Evolutionary conservation across 2,329 filamentous ascomycete genomes (phyloP).

Genomic region (Talaromyces sp.): DNA sequence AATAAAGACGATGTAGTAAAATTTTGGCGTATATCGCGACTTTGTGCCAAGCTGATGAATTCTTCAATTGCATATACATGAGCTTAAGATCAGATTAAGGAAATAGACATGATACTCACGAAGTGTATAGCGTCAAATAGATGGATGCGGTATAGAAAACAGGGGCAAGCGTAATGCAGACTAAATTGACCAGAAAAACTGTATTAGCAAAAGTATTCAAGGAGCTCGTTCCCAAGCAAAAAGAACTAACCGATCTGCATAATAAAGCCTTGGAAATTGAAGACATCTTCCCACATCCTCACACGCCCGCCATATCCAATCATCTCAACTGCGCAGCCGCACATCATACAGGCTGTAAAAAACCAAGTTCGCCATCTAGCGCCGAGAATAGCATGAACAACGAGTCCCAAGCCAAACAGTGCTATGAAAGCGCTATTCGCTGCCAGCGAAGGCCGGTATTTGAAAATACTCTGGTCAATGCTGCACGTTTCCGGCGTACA

Average conservation of each 20-base stretch:
- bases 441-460: constrained; percentile 19
- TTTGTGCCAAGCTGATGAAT: not conserved
- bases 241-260: constrained; percentile 50
- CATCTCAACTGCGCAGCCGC: constrained; percentile 55
- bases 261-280: constrained; percentile 56
- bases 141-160: constrained; percentile 55
- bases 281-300: constrained; percentile 54
- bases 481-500: constrained; percentile 5
- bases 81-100: constrained; percentile 29
- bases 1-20: constrained; percentile 37
- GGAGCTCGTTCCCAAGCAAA: constrained; percentile 51
- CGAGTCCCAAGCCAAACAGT: constrained; percentile 40
- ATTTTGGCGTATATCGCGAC: constrained; percentile 26
- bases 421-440: constrained; percentile 40
- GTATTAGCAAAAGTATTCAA: constrained; percentile 30
- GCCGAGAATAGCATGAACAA: constrained; percentile 36
- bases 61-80: constrained; percentile 26
- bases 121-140: constrained; percentile 56
- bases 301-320: constrained; percentile 60
- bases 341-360: constrained; percentile 48
- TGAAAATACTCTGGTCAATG: not conserved
- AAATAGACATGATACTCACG: constrained; percentile 32
- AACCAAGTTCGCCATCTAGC: constrained; percentile 35
- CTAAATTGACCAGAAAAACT: not conserved
- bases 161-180: constrained; percentile 28